Base-by-base conservation (phyloP, 2,329 filamentous ascomycete genomes). In the Colletotrichum endophyticum region DNA sequence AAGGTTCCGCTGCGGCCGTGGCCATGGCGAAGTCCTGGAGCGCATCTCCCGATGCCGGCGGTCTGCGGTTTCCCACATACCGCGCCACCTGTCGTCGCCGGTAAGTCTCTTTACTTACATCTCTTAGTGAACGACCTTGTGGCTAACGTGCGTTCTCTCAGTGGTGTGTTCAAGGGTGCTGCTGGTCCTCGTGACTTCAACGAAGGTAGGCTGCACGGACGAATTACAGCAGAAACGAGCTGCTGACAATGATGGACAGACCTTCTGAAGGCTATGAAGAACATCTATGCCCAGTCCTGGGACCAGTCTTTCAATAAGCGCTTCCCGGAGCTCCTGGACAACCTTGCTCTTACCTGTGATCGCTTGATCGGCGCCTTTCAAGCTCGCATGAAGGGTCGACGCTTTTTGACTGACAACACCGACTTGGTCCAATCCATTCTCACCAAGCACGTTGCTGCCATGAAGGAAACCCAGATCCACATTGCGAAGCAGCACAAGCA, bases 1-100 rank as follows among this genome's bases (percentile, higher is more conserved):
- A 53, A 9, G 71, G 64, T 16, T 49, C 59, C n/a, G 53, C 56
- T 12, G 59, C 70, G 19, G 74, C 74, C 32, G 6, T 63, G 8
- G 6, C 11, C 78, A 79, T 83, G 88, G 30, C 85, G 86, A 67
- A 84, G 82, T 78, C 83, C 77, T 64, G 78, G 79, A 39, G 70
- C 28, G 30, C 28, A 27, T 27, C 34, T 12, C 63, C 30, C 22
- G 27, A 74, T 19, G 69, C 71, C 0, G 77, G 78, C 5, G 78
- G 79, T 22, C 27, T 81, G 63, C n/a, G 72, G 3, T 77, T 80
- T 80, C 11, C 68, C 74, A 78, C 83, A 74, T 75, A 79, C 74
- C 39, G 83, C 76, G 79, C 78, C 8, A 86, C 89, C 4, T 89
- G 89, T 67, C 84, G 89, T 56, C 86, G 90, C 61, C 79, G 87